These are phyloP conservation scores for Neonectria hederae DNA, from an alignment of 2,329 filamentous ascomycete species.

Conservation along the genomic window DNA sequence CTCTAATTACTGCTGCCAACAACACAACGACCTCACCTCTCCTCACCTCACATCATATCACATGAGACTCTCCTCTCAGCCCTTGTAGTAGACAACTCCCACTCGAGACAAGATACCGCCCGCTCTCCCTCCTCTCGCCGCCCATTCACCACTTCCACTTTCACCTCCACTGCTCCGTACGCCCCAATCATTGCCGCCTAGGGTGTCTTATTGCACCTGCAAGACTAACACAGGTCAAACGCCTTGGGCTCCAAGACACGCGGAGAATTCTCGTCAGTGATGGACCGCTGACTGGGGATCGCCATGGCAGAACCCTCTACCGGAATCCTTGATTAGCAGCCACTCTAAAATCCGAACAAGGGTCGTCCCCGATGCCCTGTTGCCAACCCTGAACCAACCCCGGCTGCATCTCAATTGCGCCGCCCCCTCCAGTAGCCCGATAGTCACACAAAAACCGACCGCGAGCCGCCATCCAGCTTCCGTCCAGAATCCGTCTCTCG, in stretches of 20 bases:
- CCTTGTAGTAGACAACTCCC: constrained; percentile 25
- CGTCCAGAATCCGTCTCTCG: constrained; percentile 44
- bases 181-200: constrained; percentile 34
- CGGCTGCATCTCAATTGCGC: constrained; percentile 55
- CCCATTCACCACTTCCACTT: constrained; percentile 26
- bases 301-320: constrained; percentile 47
- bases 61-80: constrained; percentile 20
- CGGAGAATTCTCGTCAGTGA: constrained; percentile 50
- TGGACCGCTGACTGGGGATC: constrained; percentile 42
- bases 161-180: constrained; percentile 4
- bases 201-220: constrained; percentile 43
- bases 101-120: constrained; percentile 34
- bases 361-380: constrained; percentile 49
- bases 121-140: constrained; percentile 27
- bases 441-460: constrained; percentile 62
- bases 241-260: constrained; percentile 42
- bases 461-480: constrained; percentile 53
- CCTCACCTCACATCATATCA: background rate
- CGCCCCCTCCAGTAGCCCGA: constrained; percentile 48
- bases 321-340: constrained; percentile 50
- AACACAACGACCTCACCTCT: constrained; percentile 23
- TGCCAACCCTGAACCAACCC: constrained; percentile 53
- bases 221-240: constrained; percentile 36
- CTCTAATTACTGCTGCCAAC: constrained; percentile 32
- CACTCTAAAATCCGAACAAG: constrained; percentile 50